Evolutionary conservation across 306 rosid genomes (phyloP).

Genomic region (Lotus japonicus): DNA sequence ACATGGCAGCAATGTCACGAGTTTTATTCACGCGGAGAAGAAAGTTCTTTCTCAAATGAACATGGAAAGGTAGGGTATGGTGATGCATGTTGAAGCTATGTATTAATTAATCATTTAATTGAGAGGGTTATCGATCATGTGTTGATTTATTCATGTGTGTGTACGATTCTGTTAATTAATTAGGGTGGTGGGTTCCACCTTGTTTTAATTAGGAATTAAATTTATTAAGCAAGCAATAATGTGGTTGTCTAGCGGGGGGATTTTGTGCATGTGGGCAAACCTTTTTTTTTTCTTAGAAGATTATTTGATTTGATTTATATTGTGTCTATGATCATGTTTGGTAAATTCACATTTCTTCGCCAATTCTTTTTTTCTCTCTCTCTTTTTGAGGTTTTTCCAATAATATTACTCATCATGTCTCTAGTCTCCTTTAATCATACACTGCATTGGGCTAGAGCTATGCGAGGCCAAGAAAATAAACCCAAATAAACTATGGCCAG

Average conservation of each 20-base stretch:
- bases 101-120: too few relatives aligned
- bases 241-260: neutral
- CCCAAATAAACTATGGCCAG: too few relatives aligned
- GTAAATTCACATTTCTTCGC: too few relatives aligned
- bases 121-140: too few relatives aligned
- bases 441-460: too few relatives aligned
- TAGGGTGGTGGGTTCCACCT: neutral
- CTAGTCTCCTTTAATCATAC: too few relatives aligned
- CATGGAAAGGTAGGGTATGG: slow-evolving; percentile 38
- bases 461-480: too few relatives aligned
- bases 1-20: neutral
- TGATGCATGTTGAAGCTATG: too few relatives aligned
- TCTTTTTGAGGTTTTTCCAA: too few relatives aligned
- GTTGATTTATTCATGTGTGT: too few relatives aligned
- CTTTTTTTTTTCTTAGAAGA: neutral
- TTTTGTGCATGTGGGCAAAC: neutral
- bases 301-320: neutral
- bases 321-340: neutral
- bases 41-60: neutral
- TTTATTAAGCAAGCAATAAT: slow-evolving; percentile 16
- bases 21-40: slow-evolving; percentile 41
- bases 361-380: too few relatives aligned
- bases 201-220: neutral
- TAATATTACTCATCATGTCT: too few relatives aligned
- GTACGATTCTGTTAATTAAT: neutral